A percentile compares a stretch with the other conserved stretches of the same genome.
Conservation (phyloP, 2,329 filamentous ascomycete genomes). For the Diaporthe australafricana region DNA sequence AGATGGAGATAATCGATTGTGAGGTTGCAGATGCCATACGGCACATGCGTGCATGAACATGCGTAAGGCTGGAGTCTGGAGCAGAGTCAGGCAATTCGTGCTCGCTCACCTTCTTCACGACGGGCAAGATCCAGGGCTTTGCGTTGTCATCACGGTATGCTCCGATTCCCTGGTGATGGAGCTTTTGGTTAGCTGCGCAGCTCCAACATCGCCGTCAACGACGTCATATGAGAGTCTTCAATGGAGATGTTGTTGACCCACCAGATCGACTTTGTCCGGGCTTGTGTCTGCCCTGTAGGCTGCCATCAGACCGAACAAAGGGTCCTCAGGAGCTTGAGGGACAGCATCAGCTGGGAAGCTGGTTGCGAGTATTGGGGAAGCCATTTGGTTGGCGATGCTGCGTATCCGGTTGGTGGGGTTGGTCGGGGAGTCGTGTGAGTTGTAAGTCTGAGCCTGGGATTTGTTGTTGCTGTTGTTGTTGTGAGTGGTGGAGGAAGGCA, state of each 20-base stretch:
- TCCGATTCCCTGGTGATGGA: constrained; percentile 74
- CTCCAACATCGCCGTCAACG: neutral
- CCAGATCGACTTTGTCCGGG: constrained; percentile 90
- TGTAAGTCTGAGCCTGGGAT: constrained; percentile 21
- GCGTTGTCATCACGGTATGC: constrained; percentile 95
- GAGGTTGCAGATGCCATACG: constrained; percentile 25
- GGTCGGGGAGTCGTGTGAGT: constrained; percentile 52
- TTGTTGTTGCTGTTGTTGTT: constrained; percentile 43
- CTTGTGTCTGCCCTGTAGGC: constrained; percentile 84
- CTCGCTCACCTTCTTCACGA: constrained; percentile 89
- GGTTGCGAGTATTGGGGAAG: constrained; percentile 67
- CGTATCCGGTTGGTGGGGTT: constrained; percentile 65
- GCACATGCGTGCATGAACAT: neutral
- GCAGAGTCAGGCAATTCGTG: neutral
- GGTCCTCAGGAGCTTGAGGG: constrained; percentile 92
- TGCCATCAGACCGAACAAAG: constrained; percentile 91
- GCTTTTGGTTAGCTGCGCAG: constrained; percentile 18
- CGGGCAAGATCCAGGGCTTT: constrained; percentile 96
- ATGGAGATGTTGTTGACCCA: constrained; percentile 54
- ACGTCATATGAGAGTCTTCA: constrained; percentile 23
- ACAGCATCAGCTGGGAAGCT: constrained; percentile 82
- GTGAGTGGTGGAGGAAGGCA: constrained; percentile 73
- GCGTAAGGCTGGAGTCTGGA: neutral
- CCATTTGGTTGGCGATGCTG: constrained; percentile 78
- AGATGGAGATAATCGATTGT: constrained; percentile 2